A percentile compares a stretch with the other conserved stretches of the same genome.
Evolutionary conservation across 169 alveolate species (phyloP).

Genomic region (Plasmodium chabaudi): DNA sequence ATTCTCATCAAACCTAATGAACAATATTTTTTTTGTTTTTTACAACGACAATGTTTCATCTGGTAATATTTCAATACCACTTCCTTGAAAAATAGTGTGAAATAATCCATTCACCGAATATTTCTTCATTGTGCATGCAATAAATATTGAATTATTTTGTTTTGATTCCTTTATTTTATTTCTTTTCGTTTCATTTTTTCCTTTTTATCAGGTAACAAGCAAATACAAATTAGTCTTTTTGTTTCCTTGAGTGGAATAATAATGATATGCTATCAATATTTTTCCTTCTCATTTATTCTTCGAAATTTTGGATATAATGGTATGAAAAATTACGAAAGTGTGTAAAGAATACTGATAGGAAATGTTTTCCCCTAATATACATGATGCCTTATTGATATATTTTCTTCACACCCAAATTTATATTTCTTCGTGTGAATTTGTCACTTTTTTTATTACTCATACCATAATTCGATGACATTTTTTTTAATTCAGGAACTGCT

Average conservation of each 20-base stretch:
- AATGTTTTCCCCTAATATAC: no score
- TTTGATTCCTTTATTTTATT: not conserved
- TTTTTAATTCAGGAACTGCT: constrained; percentile 47
- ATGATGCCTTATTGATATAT: no score
- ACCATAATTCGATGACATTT: not conserved
- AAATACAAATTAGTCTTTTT: constrained; percentile 71
- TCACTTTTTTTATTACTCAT: no score
- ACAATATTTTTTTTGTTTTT: constrained; percentile 73
- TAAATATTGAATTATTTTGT: no score
- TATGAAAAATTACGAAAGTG: constrained; percentile 8
- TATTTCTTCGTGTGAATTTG: not conserved
- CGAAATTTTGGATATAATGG: constrained; percentile 57
- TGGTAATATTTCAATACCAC: constrained; percentile 9
- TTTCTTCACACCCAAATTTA: not conserved
- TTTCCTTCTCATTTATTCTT: constrained; percentile 73
- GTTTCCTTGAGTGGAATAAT: constrained; percentile 76
- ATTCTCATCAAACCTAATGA: constrained; percentile 69
- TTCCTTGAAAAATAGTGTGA: not conserved
- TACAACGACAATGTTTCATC: constrained; percentile 73
- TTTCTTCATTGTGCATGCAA: no score
- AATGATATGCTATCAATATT: constrained; percentile 71
- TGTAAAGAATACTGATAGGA: no score
- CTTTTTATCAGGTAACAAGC: constrained; percentile 63
- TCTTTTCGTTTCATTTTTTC: not conserved
- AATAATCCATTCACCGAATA: no score